phyloP scores from a whole-genome alignment of 164 flowering plant species.

The Echeveria elegans region DNA sequence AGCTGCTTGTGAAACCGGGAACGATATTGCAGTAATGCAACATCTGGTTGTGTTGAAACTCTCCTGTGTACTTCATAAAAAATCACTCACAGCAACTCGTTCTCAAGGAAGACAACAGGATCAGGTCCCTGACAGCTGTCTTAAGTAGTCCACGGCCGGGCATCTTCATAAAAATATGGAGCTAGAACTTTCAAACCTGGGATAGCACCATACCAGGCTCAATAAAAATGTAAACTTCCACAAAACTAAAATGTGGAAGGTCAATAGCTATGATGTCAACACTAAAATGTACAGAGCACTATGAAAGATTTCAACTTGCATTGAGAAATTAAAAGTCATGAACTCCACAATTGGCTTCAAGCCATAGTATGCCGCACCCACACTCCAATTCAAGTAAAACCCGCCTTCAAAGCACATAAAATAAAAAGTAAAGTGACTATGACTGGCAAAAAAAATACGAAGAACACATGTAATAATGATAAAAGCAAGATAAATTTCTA shows the following conservation, averaged over 20 bases:
- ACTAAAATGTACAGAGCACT: not conserved
- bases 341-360: constrained; percentile 40
- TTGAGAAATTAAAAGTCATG: constrained; percentile 97
- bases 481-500: not conserved
- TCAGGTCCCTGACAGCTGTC: constrained; percentile 79
- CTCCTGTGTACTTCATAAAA: not conserved
- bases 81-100: constrained; percentile 79
- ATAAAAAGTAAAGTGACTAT: not conserved
- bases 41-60: not conserved
- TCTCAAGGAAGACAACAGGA: constrained; percentile 91
- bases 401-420: constrained; percentile 52
- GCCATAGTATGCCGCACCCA: constrained; percentile 94
- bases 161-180: constrained; percentile 89
- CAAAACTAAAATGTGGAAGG: too few species aligned
- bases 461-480: too few species aligned
- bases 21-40: constrained; percentile 47
- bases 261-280: not conserved
- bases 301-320: constrained; percentile 57
- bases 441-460: not conserved
- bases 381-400: constrained; percentile 93
- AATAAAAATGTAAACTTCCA: too few species aligned
- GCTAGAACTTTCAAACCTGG: constrained; percentile 34
- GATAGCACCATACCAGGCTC: not conserved
- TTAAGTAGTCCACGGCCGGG: constrained; percentile 84
- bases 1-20: constrained; percentile 77